phyloP scores from a whole-genome alignment of 2,329 filamentous ascomycete genomes.

The Sporothrix mexicana region DNA sequence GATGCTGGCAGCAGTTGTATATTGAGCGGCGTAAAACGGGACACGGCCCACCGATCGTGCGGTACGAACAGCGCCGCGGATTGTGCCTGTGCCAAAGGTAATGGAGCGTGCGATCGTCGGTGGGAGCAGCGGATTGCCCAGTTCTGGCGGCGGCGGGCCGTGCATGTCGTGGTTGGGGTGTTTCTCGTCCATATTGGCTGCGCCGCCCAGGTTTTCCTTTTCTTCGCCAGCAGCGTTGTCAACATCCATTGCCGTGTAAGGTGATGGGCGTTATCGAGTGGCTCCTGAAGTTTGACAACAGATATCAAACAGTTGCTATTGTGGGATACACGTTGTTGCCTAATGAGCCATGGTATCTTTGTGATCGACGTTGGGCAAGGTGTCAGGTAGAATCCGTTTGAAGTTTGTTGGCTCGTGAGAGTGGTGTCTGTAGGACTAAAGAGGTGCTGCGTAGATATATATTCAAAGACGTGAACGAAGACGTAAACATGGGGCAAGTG shows the following conservation, averaged over 20 bases:
- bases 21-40: conserved; percentile 59
- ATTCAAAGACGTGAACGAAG: not conserved
- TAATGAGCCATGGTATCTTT: not conserved
- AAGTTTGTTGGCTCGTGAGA: not conserved
- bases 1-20: conserved; percentile 63
- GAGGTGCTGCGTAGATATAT: not conserved
- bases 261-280: not conserved
- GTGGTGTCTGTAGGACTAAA: not conserved
- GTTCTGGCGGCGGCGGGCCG: conserved; percentile 33
- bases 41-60: conserved; percentile 59
- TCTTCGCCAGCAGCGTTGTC: not conserved
- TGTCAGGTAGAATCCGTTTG: conserved; percentile 17
- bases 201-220: not conserved
- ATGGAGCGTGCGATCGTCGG: conserved; percentile 62
- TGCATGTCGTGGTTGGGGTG: conserved; percentile 18
- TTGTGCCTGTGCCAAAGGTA: conserved; percentile 65
- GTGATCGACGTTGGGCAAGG: not conserved
- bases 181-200: not conserved
- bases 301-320: not conserved
- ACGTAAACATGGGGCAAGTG: not conserved
- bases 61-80: conserved; percentile 61
- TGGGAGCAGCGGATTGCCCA: conserved; percentile 54
- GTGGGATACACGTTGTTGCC: not conserved
- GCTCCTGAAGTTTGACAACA: too few species aligned
- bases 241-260: not conserved